Base-by-base conservation (phyloP, 176 grass and related monocot genomes). In the Stipa capillata region DNA sequence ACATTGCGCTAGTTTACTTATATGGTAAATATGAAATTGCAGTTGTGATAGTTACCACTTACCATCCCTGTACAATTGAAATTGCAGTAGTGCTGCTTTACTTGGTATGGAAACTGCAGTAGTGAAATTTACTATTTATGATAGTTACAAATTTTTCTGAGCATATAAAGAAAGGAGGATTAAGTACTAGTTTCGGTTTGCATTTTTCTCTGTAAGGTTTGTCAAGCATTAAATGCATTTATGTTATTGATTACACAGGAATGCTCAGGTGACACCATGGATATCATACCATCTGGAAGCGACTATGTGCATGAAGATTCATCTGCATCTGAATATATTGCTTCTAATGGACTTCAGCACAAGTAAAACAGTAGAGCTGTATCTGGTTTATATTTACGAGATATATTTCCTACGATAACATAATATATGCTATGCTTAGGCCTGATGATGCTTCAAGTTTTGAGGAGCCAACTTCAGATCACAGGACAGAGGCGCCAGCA, bases 271-370 rank as follows among this genome's bases (percentile, higher is more conserved):
- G 56, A 68, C 40, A 86, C 54, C 49, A 72, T 84, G 82, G 78
- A 88, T 75, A 90, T 76, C 51, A 61, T 71, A 71, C 74, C 81
- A 69, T 79, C 62, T 73, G 79, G 85, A 86, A 83, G 68, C 45
- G 66, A 87, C 45, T 74, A 76, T 48, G 33, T 75, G 31, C 69
- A 75, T 86, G 85, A 86, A 73, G 80, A 85, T 90, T 90, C 88
- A 42, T 69, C 85, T 57, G 41, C 31, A 33, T 88, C 91, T 83
- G 82, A 88, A 83, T 83, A 85, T 73, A 69, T 90, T 79, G 64
- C 79, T 75, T 88, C 82, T n/a, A 83, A 79, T 85, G 85, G 76
- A 80, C 74, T 77, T 83, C 78, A 76, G 28, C 36, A 65, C 61
- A 88, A 85, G 91, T 94, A 83, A 50, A 28, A 27, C 7, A 25